Evolutionary conservation across 352 stramenopile species (phyloP), one percentile per base, ranked within the genome.

Genomic region (Phytopythium oedochilum): DNA sequence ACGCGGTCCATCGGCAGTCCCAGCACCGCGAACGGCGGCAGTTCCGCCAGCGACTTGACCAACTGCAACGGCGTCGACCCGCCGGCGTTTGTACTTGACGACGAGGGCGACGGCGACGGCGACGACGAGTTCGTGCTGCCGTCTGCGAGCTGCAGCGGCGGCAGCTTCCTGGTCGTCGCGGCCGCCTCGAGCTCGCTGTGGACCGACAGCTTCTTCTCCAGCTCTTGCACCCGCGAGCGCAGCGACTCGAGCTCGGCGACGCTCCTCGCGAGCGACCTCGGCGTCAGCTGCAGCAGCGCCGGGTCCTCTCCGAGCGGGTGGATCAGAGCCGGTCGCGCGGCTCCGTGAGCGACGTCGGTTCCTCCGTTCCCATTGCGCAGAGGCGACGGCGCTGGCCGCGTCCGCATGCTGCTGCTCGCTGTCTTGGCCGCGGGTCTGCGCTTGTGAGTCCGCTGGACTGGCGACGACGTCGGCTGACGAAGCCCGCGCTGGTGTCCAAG

Each of bases 231-330:
- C 23, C 76, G 66, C 9, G 53, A 78, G 28, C 69, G 69, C 31
- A 88, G 31, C 7, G 70, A 64, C 20, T 84, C 68, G 0, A 88
- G 67, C 35, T 86, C 76, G 0, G 74, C 68, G 55, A 85, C 71
- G 29, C 57, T 88, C 36, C 78, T 73, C 1, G 79, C 76, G n/a
- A 86, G 57, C 5, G 73, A 74, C 3, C 76, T 68, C 5, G 75
- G 76, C 15, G 73, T 88, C 18, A 89, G 73, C 55, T 73, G 55
- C 38, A 71, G 60, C 26, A 84, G 44, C 11, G 51, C 61, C 6
- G 72, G 72, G 25, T 85, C 65, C 14, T 81, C 59, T 20, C 74
- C 66, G 4, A 89, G 65, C 51, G 72, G 72, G n/a, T 70, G 59
- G 53, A 89, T 80, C 61, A 82, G 71, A 12, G 47, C 47, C 12